Base-by-base conservation (phyloP, 805 yeast species). In the Kodamaea hsintzibuensis region DNA sequence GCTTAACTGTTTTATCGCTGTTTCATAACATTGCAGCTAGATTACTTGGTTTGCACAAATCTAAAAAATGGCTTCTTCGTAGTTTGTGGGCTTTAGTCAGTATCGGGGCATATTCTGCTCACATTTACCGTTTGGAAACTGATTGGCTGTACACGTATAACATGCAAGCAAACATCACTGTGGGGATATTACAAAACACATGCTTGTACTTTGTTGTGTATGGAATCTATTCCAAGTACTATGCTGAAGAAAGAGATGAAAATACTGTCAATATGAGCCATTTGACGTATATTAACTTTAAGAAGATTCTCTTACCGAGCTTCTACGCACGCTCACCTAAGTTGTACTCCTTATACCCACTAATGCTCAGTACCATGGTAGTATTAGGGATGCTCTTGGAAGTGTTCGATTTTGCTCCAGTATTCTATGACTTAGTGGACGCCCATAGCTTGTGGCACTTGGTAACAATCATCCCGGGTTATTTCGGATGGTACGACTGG, bases 371-470 rank as follows among this genome's bases (percentile, higher is more conserved):
- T 47, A 51, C 62, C 5, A 70, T 75, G 8, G 86, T 92, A 9
- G 62, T 82, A 1, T 61, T 80, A 19, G 98, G 96, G 1, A 90
- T 91, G 95, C 78, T 88, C n/a, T 81, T 93, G 59, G 99, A 93
- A 67, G 71, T 93, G 38, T 88, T 91, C 69, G 99, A 93, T 70
- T 95, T 95, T 67, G 82, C 96, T 3, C 95, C 89, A 13, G 66
- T 87, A 39, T 68, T 56, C 52, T 72, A 63, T 49, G 88, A 80
- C 60, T 78, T 89, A 49, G 63, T 95, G 0, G 99, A 95, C 70
- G 96, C 97, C 0, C 99, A 95, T 69, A 84, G 97, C 0, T 64
- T 93, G 44, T 95, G 99, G 99, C 99, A 95, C 68, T 78, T 88
- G 40, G 82, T 89, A 14, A 95, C 99, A 0, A 85, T 92, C 1